Conservation (phyloP, 2,329 filamentous ascomycete genomes). For the Diaporthe amygdali region DNA sequence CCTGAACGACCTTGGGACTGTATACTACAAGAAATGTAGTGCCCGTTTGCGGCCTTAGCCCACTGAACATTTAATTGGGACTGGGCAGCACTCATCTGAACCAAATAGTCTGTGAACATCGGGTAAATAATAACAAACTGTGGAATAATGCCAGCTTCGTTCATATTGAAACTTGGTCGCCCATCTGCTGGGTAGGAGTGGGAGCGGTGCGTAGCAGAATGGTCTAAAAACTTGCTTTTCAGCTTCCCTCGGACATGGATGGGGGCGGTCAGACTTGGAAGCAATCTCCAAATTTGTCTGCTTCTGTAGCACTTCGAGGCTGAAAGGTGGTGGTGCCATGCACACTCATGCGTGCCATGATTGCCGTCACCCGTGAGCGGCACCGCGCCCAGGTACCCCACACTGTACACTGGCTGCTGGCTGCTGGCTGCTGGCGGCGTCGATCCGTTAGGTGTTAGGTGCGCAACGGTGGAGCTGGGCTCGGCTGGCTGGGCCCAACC, state of each 20-base stretch:
- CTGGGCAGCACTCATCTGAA: background rate
- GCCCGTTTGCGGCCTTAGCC: background rate
- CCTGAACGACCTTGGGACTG: slow-evolving; percentile 12
- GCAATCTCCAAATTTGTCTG: background rate
- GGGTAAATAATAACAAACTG: background rate
- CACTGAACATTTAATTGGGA: background rate
- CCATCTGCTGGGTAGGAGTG: too few relatives aligned
- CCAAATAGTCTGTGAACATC: background rate
- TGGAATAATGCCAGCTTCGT: background rate
- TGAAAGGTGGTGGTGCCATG: background rate
- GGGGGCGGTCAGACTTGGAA: too few relatives aligned
- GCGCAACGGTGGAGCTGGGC: slow-evolving; percentile 15
- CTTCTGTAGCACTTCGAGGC: background rate
- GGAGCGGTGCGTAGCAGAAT: too few relatives aligned
- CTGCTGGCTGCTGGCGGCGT: slow-evolving; percentile 3
- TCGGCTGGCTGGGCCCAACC: background rate
- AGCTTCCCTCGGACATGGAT: too few relatives aligned
- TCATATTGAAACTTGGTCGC: background rate
- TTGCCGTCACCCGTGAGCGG: background rate
- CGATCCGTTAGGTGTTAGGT: slow-evolving; percentile 12
- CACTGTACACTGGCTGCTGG: background rate
- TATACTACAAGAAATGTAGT: background rate
- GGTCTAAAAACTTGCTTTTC: too few relatives aligned
- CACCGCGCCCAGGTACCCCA: background rate
- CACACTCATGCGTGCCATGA: background rate